Evolutionary conservation across 805 yeast species (phyloP).

Genomic region (Barnettozyma siamensis): DNA sequence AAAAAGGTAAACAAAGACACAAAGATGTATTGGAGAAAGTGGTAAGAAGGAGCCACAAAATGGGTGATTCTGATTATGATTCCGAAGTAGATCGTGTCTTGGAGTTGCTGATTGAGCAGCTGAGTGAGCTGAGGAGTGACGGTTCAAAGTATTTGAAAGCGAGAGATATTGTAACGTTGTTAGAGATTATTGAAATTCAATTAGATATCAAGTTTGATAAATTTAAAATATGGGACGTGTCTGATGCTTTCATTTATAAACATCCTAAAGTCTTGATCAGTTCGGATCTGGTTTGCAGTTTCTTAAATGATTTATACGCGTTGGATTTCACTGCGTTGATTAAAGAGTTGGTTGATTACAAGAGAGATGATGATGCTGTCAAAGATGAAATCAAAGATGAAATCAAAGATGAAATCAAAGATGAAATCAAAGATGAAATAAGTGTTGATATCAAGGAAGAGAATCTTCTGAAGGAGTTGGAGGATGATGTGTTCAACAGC

Average conservation of each 20-base stretch:
- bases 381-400: too few relatives aligned
- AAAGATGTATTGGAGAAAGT: too few relatives aligned
- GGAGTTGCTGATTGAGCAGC: background rate
- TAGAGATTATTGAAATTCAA: background rate
- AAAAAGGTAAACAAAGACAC: background rate
- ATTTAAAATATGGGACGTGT: slow-evolving; percentile 9
- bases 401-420: too few relatives aligned
- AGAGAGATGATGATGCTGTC: background rate
- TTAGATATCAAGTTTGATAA: background rate
- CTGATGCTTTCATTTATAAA: slow-evolving; percentile 9
- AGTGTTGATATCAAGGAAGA: too few relatives aligned
- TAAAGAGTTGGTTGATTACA: slow-evolving; percentile 1
- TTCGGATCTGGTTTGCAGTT: slow-evolving; percentile 10
- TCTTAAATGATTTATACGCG: slow-evolving; percentile 14
- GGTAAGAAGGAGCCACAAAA: too few relatives aligned
- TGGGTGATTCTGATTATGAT: too few relatives aligned
- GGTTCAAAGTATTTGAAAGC: background rate
- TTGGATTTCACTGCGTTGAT: slow-evolving; percentile 13
- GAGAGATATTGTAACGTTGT: background rate
- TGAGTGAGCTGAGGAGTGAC: background rate
- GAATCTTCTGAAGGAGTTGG: background rate
- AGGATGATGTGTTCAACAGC: background rate
- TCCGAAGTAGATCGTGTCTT: background rate
- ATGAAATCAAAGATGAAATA: too few relatives aligned
- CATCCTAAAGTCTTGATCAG: slow-evolving; percentile 13